These are phyloP conservation scores for Carex arenaria DNA, from an alignment of 202 grass and related monocot genomes.

Conservation along the genomic window DNA sequence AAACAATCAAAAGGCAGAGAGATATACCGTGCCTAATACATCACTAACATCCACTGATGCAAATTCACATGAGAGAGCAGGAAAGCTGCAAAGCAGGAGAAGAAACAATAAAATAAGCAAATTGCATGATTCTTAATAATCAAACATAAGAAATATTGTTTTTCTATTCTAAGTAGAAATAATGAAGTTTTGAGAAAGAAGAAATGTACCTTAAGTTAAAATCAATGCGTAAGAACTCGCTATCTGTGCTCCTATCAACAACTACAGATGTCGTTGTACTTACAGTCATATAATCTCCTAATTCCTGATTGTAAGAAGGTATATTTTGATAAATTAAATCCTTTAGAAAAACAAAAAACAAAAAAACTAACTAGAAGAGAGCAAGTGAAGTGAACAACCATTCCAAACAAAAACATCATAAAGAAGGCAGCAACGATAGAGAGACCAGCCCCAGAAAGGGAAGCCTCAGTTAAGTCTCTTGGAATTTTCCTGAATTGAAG, in stretches of 20 bases:
- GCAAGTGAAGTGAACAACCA: slow-evolving; percentile 36
- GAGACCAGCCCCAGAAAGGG: slow-evolving; percentile 83
- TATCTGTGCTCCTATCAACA: slow-evolving; percentile 94
- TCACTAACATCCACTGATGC: slow-evolving; percentile 93
- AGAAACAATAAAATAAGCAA: background rate
- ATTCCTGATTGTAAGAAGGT: slow-evolving; percentile 61
- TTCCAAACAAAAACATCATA: slow-evolving; percentile 96
- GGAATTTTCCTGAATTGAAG: slow-evolving; percentile 76
- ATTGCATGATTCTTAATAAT: background rate
- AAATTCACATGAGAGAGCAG: slow-evolving; percentile 97
- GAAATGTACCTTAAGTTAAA: slow-evolving; percentile 82
- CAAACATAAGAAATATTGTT: background rate
- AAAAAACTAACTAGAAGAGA: background rate
- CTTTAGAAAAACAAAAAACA: background rate
- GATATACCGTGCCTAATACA: slow-evolving; percentile 91
- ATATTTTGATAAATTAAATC: background rate
- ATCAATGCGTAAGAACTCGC: slow-evolving; percentile 89
- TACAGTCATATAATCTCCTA: slow-evolving; percentile 79
- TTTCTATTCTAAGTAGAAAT: background rate
- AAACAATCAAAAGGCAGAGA: slow-evolving; percentile 8
- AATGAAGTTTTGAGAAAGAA: background rate
- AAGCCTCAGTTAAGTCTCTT: slow-evolving; percentile 96
- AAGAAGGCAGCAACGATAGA: slow-evolving; percentile 71
- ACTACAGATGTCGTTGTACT: slow-evolving; percentile 81
- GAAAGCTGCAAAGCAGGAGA: slow-evolving; percentile 63